Evolutionary conservation across 371 early-diverging fungal species (phyloP).

Genomic region (Circinella umbellata): DNA sequence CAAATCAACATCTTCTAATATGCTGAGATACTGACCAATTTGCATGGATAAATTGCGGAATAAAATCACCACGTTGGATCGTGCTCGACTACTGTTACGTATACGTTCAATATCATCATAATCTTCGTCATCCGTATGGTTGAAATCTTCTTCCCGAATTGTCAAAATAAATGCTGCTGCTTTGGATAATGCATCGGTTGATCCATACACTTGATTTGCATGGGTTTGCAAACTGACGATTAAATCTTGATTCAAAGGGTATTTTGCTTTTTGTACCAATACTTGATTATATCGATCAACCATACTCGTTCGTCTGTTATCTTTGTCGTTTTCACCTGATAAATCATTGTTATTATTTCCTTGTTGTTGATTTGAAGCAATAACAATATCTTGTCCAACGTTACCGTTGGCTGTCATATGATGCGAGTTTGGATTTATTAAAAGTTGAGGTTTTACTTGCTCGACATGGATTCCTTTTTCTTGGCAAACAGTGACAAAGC

Average conservation of each 20-base stretch:
- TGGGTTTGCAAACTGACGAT: constrained; percentile 52
- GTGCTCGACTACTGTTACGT: constrained; percentile 29
- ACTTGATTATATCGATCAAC: constrained; percentile 13
- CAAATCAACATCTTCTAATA: constrained; percentile 44
- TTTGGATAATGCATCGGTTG: constrained; percentile 46
- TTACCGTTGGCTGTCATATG: not conserved
- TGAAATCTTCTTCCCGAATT: not conserved
- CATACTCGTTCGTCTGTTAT: constrained; percentile 11
- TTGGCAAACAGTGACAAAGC: constrained; percentile 61
- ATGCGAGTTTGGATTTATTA: constrained; percentile 21
- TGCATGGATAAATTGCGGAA: constrained; percentile 56
- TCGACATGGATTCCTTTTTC: constrained; percentile 39
- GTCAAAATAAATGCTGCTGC: constrained; percentile 33
- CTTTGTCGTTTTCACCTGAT: not conserved
- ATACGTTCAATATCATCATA: constrained; percentile 6
- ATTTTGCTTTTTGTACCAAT: constrained; percentile 33
- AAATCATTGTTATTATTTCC: not conserved
- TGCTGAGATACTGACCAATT: constrained; percentile 43
- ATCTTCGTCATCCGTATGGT: constrained; percentile 5
- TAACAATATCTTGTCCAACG: not conserved
- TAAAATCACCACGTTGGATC: constrained; percentile 38
- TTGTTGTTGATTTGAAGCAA: not conserved
- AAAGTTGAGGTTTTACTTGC: constrained; percentile 32
- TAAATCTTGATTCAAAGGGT: constrained; percentile 49
- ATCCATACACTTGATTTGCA: constrained; percentile 50